Conservation (phyloP, 2,329 filamentous ascomycete species). For the Geosmithia morbida region DNA sequence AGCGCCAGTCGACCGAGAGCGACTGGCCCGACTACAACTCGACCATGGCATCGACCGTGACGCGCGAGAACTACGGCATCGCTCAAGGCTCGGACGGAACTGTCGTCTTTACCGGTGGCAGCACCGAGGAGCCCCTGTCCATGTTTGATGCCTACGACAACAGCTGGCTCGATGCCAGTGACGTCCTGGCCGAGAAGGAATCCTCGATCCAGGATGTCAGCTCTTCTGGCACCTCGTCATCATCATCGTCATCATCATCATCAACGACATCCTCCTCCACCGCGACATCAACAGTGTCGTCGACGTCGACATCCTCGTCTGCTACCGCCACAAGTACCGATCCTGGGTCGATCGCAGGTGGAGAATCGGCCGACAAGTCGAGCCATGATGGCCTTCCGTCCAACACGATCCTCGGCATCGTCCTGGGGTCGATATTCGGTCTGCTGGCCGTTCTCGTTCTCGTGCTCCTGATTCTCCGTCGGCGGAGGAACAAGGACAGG, state of each 20-base stretch:
- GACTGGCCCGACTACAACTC: slow-evolving; percentile 71
- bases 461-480: slow-evolving; percentile 45
- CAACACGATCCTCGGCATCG: slow-evolving; percentile 60
- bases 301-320: slow-evolving; percentile 6
- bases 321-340: slow-evolving; percentile 6
- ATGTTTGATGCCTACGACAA: slow-evolving; percentile 69
- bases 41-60: slow-evolving; percentile 49
- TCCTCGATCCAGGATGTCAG: slow-evolving; percentile 4
- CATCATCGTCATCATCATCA: slow-evolving; percentile 12
- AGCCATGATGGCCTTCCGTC: slow-evolving; percentile 19
- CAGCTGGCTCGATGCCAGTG: slow-evolving; percentile 52
- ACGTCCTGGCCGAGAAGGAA: slow-evolving; percentile 2
- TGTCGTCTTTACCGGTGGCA: slow-evolving; percentile 69
- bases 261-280: slow-evolving; percentile 4
- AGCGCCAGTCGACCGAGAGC: slow-evolving; percentile 27
- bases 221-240: slow-evolving; percentile 14
- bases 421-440: slow-evolving; percentile 68
- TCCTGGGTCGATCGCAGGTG: not conserved
- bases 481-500: slow-evolving; percentile 37
- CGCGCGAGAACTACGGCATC: slow-evolving; percentile 55
- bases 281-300: slow-evolving; percentile 10
- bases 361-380: slow-evolving; percentile 11
- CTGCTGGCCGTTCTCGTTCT: slow-evolving; percentile 56
- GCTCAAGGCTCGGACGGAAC: slow-evolving; percentile 51
- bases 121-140: slow-evolving; percentile 47